Evolutionary conservation across 2,329 filamentous ascomycete genomes (phyloP), one percentile per base, ranked within the genome.

Genomic region (Phoma sp.): DNA sequence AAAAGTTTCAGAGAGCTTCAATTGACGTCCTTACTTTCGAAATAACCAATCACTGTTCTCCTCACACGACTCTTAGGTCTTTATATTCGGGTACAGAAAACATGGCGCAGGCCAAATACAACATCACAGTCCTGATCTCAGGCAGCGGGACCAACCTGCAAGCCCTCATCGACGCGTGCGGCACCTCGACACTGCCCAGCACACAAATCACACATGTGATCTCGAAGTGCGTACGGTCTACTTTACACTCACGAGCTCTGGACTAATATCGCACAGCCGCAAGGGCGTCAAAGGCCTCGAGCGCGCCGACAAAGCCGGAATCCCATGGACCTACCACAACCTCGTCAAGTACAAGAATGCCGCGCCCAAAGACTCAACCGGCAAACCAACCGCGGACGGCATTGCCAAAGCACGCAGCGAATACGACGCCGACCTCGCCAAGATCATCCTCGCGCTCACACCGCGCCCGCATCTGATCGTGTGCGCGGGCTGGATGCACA

Each of bases 401-500:
- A 77, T 76, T 13, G 70, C 79, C 6, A 71, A 76, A 55, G 88
- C 86, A 1, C 84, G 91, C 23, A 77, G 82, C 41, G 80, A 80
- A 48, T 96, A 95, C 73, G 91, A 96, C 71, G 83, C 85, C 11
- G 89, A 90, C 38, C 79, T 96, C 58, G 89, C 90, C 0, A 74
- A 82, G 37, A 80, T 88, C 55, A 82, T 96, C 47, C 78, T 93
- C 23, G 72, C 76, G 4, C 83, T 88, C 59, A 75, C 75, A 52
- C 67, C 67, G 0, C 57, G 55, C 1, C 91, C 91, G 0, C 84
- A 93, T 49, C 75, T 96, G 49, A 85, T 96, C 43, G 88, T 95
- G 7, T 89, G 92, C 62, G 88, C 73, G 0, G 91, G 92, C 2
- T 96, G 90, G 83, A 96, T 96, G 91, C 88, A 95, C 72, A 88